These are phyloP conservation scores for Meyerozyma guilliermondii DNA, from an alignment of 1,139 yeast genomes.

Conservation along the genomic window DNA sequence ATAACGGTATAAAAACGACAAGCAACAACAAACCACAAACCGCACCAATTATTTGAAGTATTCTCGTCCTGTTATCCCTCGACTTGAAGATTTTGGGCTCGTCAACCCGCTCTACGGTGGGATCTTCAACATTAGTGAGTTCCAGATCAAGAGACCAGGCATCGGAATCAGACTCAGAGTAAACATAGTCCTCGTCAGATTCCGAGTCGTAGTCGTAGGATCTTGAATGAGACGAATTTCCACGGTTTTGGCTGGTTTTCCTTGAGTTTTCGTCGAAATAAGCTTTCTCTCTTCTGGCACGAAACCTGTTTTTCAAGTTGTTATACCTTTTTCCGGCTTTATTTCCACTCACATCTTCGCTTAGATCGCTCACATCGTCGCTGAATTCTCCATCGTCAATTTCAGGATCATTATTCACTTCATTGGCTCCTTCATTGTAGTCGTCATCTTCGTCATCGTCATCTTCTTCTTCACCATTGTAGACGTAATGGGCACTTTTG, in stretches of 20 bases:
- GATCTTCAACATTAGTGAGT: not conserved
- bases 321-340: not conserved
- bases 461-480: conserved; percentile 6
- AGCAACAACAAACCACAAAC: not conserved
- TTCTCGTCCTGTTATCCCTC: not conserved
- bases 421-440: conserved; percentile 4
- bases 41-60: not conserved
- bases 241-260: not conserved
- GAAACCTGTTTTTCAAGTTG: not conserved
- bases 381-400: not conserved
- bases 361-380: not conserved
- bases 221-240: not conserved
- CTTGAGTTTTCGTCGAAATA: no score
- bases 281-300: no score
- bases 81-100: not conserved
- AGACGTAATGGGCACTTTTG: not conserved
- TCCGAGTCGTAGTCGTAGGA: not conserved
- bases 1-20: not conserved
- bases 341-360: not conserved
- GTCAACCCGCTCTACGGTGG: not conserved
- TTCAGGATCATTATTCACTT: not conserved
- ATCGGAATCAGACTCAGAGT: not conserved
- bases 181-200: not conserved
- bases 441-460: conserved; percentile 8
- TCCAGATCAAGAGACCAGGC: not conserved